Evolutionary conservation across 2,329 filamentous ascomycete genomes (phyloP).

Genomic region (Fusarium sacchari): DNA sequence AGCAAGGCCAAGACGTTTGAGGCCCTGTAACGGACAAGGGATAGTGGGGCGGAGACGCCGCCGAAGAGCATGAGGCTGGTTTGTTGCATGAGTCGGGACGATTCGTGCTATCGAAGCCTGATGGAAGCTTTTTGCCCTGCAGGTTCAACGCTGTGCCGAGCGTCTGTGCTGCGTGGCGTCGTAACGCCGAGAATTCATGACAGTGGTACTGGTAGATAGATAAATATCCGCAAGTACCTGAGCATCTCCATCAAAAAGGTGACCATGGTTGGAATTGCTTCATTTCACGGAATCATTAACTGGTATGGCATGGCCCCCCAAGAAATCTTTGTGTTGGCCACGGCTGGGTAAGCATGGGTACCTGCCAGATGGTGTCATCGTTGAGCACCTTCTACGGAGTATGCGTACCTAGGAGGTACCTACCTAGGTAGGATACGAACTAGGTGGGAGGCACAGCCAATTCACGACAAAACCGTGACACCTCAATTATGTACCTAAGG

Average conservation of each 20-base stretch:
- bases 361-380: neutral
- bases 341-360: neutral
- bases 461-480: neutral
- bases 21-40: slow-evolving; percentile 9
- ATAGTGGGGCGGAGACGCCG: slow-evolving; percentile 41
- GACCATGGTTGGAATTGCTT: slow-evolving; percentile 7
- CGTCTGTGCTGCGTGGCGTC: slow-evolving; percentile 27
- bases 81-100: slow-evolving; percentile 35
- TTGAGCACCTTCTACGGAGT: neutral
- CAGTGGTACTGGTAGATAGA: slow-evolving; percentile 2
- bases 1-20: slow-evolving; percentile 11
- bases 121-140: slow-evolving; percentile 43
- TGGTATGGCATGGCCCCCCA: neutral
- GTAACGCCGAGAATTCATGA: slow-evolving; percentile 34
- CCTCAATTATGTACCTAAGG: neutral
- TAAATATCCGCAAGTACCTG: neutral
- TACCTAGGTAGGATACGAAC: neutral
- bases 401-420: too few species aligned
- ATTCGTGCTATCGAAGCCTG: slow-evolving; percentile 45
- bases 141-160: slow-evolving; percentile 29
- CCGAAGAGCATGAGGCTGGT: slow-evolving; percentile 31
- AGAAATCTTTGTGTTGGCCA: neutral
- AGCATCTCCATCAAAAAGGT: neutral
- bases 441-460: neutral
- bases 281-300: neutral